Evolutionary conservation across 257 asterid species (phyloP).

Genomic region (Dorcoceras hygrometricum): DNA sequence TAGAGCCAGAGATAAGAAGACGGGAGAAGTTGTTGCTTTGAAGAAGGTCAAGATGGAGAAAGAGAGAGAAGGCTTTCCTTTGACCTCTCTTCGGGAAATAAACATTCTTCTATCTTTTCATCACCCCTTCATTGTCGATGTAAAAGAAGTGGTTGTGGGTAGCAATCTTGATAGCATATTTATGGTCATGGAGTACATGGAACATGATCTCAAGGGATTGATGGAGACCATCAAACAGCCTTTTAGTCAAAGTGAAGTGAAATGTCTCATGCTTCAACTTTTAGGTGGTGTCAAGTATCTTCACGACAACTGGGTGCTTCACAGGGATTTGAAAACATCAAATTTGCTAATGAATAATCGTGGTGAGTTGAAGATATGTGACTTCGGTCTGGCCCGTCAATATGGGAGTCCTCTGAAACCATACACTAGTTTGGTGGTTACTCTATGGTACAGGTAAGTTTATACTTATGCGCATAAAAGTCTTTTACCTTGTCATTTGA

Average conservation of each 20-base stretch:
- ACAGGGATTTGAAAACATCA: constrained; percentile 84
- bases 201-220: constrained; percentile 77
- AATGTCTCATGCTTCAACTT: constrained; percentile 89
- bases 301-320: constrained; percentile 89
- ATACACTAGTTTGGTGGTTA: constrained; percentile 81
- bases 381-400: constrained; percentile 90
- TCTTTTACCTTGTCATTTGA: background rate
- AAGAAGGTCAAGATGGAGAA: constrained; percentile 88
- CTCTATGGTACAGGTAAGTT: constrained; percentile 90
- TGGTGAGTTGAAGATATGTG: constrained; percentile 85
- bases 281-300: constrained; percentile 70
- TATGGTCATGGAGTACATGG: constrained; percentile 98
- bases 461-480: background rate
- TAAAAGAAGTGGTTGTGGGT: constrained; percentile 85
- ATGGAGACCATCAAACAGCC: constrained; percentile 81
- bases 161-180: constrained; percentile 68
- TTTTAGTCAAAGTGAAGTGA: constrained; percentile 79
- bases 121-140: constrained; percentile 83
- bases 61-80: constrained; percentile 88
- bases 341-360: constrained; percentile 72
- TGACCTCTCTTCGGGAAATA: constrained; percentile 82
- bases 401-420: constrained; percentile 88
- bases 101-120: constrained; percentile 73
- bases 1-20: constrained; percentile 79
- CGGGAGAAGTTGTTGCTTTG: constrained; percentile 85